Percentiles rank a stretch among this genome's conserved stretches.
Evolutionary conservation across 192 early-diverging fungal genomes (phyloP).

Genomic region (Rhizophagus prolifer): DNA sequence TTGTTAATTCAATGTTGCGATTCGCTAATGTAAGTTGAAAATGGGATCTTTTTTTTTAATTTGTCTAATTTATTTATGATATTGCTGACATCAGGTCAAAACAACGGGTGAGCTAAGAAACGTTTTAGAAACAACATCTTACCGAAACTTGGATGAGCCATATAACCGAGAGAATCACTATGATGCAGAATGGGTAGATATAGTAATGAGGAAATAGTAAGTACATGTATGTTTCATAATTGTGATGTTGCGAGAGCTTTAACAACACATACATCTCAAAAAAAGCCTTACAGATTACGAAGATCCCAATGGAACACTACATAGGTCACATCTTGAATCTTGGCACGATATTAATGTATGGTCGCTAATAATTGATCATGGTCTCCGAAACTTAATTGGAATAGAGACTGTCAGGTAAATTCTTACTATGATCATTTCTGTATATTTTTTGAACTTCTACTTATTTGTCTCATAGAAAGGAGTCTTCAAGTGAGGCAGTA

Average conservation of each 20-base stretch:
- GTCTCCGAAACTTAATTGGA: no score
- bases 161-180: constrained; percentile 28
- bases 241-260: no score
- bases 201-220: no score
- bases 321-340: constrained; percentile 22
- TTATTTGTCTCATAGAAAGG: constrained; percentile 22
- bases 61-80: constrained; percentile 24
- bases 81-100: constrained; percentile 30
- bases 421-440: neutral
- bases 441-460: constrained; percentile 8
- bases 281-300: constrained; percentile 29
- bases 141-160: constrained; percentile 17
- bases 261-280: neutral
- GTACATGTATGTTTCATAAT: no score
- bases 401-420: no score
- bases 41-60: constrained; percentile 15
- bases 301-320: constrained; percentile 23
- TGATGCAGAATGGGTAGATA: constrained; percentile 29
- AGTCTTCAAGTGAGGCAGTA: constrained; percentile 3
- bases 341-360: constrained; percentile 33
- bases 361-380: constrained; percentile 19
- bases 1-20: constrained; percentile 29
- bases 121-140: constrained; percentile 29
- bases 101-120: constrained; percentile 18
- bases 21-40: constrained; percentile 26